Percentiles rank a stretch among this genome's conserved stretches.
Conservation (phyloP, 2,329 filamentous ascomycete species). For the Fusarium circinatum region DNA sequence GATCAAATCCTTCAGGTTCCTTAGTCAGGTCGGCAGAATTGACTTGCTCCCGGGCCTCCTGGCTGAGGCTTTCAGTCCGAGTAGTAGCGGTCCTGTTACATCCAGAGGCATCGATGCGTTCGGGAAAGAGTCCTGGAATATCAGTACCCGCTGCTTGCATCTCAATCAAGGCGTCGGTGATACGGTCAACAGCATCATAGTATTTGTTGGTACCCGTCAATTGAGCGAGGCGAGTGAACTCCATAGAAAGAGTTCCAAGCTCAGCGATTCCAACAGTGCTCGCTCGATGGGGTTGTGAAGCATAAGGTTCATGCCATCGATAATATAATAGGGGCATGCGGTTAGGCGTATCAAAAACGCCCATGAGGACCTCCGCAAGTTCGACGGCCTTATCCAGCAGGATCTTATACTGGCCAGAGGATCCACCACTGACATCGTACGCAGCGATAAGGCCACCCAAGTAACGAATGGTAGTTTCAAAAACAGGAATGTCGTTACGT, state of each 20-base stretch:
- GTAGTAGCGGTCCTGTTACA: constrained; percentile 69
- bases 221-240: constrained; percentile 90
- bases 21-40: constrained; percentile 46
- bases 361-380: constrained; percentile 82
- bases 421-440: constrained; percentile 82
- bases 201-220: constrained; percentile 84
- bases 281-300: constrained; percentile 72
- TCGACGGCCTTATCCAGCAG: constrained; percentile 82
- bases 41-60: constrained; percentile 50
- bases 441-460: constrained; percentile 86
- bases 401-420: constrained; percentile 65
- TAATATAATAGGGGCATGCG: constrained; percentile 89
- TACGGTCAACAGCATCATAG: constrained; percentile 88
- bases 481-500: constrained; percentile 80
- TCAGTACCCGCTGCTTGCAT: constrained; percentile 76
- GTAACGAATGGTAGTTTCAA: constrained; percentile 93
- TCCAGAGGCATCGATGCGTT: constrained; percentile 80
- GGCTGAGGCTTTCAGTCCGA: constrained; percentile 44
- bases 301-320: constrained; percentile 75
- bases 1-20: constrained; percentile 45
- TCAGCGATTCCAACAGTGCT: constrained; percentile 71
- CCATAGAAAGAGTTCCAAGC: constrained; percentile 82
- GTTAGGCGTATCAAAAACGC: constrained; percentile 91
- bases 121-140: constrained; percentile 84
- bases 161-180: constrained; percentile 81